Conservation (phyloP, 2,329 filamentous ascomycete genomes). For the Fusarium luffae region DNA sequence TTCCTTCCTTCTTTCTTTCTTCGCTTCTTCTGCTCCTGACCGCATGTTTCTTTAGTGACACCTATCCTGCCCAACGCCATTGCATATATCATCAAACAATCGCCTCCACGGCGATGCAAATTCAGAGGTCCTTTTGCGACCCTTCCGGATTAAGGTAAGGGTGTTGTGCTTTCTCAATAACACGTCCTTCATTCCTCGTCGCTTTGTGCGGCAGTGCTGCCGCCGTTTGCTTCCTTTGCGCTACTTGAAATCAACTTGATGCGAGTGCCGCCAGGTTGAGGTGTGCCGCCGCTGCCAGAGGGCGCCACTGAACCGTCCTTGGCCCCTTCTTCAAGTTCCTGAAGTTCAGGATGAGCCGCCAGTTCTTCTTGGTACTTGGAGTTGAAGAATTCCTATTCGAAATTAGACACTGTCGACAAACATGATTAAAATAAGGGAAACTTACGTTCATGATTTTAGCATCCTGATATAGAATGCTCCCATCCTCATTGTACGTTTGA, state of each 20-base stretch:
- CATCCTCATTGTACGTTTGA: constrained; percentile 95
- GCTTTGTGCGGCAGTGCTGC: constrained; percentile 58
- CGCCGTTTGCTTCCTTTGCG: constrained; percentile 53
- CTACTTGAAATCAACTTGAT: constrained; percentile 74
- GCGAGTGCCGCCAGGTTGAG: constrained; percentile 69
- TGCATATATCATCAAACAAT: constrained; percentile 49
- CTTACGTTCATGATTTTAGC: constrained; percentile 90
- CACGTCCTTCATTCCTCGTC: constrained; percentile 60
- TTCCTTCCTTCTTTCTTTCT: constrained; percentile 37
- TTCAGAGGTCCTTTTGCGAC: constrained; percentile 19
- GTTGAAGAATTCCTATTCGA: constrained; percentile 65
- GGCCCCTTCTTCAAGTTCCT: constrained; percentile 63
- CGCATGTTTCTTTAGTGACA: constrained; percentile 42
- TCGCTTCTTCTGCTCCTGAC: constrained; percentile 41
- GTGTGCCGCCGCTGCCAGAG: constrained; percentile 71
- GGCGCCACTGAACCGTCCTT: constrained; percentile 57
- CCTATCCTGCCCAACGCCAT: constrained; percentile 46
- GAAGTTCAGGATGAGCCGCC: constrained; percentile 64
- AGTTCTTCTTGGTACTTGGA: constrained; percentile 65
- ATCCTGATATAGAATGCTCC: constrained; percentile 90
- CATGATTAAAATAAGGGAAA: not conserved
- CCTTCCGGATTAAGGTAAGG: constrained; percentile 9
- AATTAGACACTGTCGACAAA: constrained; percentile 49
- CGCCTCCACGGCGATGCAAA: constrained; percentile 30
- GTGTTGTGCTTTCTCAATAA: constrained; percentile 1